Percentiles rank a stretch among this genome's conserved stretches.
Evolutionary conservation across 148 eudicot species (phyloP).

Genomic region (Rhododendron kiyosumense): DNA sequence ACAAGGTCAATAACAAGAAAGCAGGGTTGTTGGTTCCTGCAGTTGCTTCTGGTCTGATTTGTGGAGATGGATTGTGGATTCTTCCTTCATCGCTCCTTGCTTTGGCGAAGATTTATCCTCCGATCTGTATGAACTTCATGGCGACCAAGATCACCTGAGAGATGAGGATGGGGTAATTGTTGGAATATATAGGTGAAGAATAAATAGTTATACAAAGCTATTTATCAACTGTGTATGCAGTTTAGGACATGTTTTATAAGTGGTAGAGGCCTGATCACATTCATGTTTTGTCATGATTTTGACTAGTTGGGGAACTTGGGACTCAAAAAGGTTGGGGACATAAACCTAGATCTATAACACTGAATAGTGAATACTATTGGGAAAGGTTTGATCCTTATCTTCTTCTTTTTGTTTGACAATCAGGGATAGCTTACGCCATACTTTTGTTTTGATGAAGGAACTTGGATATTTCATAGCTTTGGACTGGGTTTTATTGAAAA

Average conservation of each 20-base stretch:
- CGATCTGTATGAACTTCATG: slow-evolving; percentile 74
- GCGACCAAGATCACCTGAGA: slow-evolving; percentile 22
- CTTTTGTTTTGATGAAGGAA: neutral
- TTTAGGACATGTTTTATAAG: neutral
- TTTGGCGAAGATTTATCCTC: slow-evolving; percentile 56
- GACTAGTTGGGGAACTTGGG: neutral
- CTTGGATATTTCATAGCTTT: neutral
- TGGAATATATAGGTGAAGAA: neutral
- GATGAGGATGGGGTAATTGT: neutral
- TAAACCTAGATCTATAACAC: neutral
- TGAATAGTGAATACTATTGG: neutral
- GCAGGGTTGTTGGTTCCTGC: slow-evolving; percentile 79
- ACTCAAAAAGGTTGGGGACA: neutral
- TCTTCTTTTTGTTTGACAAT: neutral
- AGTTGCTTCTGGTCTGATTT: slow-evolving; percentile 81
- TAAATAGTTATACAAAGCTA: neutral
- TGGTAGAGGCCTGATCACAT: neutral
- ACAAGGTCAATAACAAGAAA: slow-evolving; percentile 41
- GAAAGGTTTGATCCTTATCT: neutral
- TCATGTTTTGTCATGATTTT: neutral
- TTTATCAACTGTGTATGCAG: neutral
- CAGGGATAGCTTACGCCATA: neutral
- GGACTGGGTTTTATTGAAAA: neutral
- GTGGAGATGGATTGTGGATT: slow-evolving; percentile 92
- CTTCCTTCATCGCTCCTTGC: slow-evolving; percentile 78